Evolutionary conservation across 2,329 filamentous ascomycete genomes (phyloP), one percentile per base, ranked within the genome.

Genomic region (Cladorrhinum sp.): DNA sequence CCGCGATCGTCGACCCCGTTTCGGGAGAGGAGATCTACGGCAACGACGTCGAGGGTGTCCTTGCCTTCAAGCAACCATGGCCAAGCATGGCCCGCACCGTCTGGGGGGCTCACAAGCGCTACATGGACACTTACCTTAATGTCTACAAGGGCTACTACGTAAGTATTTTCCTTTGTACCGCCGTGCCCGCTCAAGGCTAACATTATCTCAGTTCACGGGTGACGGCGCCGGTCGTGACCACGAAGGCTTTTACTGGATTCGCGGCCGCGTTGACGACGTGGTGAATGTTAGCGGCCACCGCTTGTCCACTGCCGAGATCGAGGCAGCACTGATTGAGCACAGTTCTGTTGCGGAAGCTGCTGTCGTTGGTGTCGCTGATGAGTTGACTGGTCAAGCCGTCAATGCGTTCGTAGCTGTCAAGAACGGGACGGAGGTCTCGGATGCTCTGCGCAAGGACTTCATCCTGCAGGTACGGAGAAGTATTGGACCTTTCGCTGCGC

Each of bases 201-300:
- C 60, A 9, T 10, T 20, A 10, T 12, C 16, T 2, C 20, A 91
- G 88, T 96, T 95, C 79, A 95, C 91, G 16, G 91, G 91, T 61
- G 95, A 99, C 73, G 95, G 95, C 73, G 95, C 95, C 59, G 95
- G 91, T 62, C 91, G 95, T 73, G 95, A 99, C 75, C 90, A 96
- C 77, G 95, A 99, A 71, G 95, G 95, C 60, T 99, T 97, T 82
- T 99, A 98, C 86, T 99, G 95, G 95, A 99, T 99, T 75, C 91
- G 95, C 64, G 95, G 95, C 66, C 92, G 95, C 76, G 95, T 99
- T 57, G 95, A 99, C 73, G 95, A 99, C 71, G 95, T 99, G 49
- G 93, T 99, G 75, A 99, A 99, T 77, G 95, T 99, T 64, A 95
- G 90, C 69, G 95, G 95, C 25, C 95, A 99, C 77, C 89, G 95